These are phyloP conservation scores for Sphaerulina populicola DNA, from an alignment of 2,329 filamentous ascomycete species.

Conservation along the genomic window DNA sequence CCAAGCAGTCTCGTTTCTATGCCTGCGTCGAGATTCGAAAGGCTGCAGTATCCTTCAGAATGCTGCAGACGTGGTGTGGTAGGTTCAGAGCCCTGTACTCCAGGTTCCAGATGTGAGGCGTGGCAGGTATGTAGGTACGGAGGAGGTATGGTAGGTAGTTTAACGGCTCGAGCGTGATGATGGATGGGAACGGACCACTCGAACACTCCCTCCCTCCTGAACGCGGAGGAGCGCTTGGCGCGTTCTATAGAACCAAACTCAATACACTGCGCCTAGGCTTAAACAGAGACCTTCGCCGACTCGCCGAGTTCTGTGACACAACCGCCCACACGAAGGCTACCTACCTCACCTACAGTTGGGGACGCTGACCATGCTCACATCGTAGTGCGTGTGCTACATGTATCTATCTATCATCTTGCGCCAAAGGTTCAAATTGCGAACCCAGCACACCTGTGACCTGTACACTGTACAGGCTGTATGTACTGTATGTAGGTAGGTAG, in stretches of 20 bases:
- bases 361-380: not conserved
- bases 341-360: not conserved
- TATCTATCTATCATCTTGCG: not conserved
- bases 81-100: not conserved
- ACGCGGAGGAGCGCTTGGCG: not conserved
- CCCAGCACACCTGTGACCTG: not conserved
- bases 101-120: conserved; percentile 13
- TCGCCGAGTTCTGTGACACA: not conserved
- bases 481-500: too few species aligned
- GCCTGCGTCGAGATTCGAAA: not conserved
- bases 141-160: not conserved
- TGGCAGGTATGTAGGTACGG: not conserved
- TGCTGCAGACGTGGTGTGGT: not conserved
- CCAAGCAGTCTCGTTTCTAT: not conserved
- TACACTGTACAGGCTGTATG: too few species aligned
- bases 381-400: not conserved
- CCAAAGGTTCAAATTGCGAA: not conserved
- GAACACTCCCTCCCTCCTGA: not conserved
- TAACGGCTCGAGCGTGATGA: conserved; percentile 5
- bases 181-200: not conserved
- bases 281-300: not conserved
- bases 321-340: not conserved
- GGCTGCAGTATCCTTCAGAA: not conserved
- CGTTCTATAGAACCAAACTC: not conserved
- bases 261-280: not conserved